Evolutionary conservation across 2,329 filamentous ascomycete genomes (phyloP).

Genomic region (Leptographium galeiforme): DNA sequence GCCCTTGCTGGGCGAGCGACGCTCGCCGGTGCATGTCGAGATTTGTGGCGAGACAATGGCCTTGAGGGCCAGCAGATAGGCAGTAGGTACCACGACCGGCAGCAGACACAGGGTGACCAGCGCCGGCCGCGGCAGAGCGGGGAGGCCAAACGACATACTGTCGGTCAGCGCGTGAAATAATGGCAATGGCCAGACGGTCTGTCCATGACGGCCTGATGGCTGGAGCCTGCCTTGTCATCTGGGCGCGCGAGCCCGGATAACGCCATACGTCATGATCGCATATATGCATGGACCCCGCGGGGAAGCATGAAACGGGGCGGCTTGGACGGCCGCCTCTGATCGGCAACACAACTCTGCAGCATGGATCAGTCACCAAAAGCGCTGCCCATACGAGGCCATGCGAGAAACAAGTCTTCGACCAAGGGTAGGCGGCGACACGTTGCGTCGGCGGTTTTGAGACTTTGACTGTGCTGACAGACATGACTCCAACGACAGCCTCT

Average conservation of each 20-base stretch:
- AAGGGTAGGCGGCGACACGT: conserved; percentile 17
- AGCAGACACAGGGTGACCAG: conserved; percentile 3
- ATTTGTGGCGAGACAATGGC: conserved; percentile 3
- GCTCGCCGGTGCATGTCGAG: not conserved
- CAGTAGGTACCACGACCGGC: conserved; percentile 3
- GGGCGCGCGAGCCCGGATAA: too few relatives aligned
- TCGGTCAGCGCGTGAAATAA: too few relatives aligned
- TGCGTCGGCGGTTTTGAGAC: not conserved
- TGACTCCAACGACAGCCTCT: conserved; percentile 25
- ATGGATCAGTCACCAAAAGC: conserved; percentile 2
- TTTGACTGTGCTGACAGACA: not conserved
- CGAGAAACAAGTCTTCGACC: conserved; percentile 23
- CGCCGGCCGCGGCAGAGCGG: not conserved
- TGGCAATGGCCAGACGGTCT: too few relatives aligned
- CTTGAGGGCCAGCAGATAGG: conserved; percentile 4
- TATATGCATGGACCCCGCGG: too few relatives aligned
- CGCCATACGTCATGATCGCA: too few relatives aligned
- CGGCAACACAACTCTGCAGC: not conserved
- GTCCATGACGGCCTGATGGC: too few relatives aligned
- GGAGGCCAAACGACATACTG: not conserved
- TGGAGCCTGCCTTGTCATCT: too few relatives aligned
- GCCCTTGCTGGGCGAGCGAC: not conserved
- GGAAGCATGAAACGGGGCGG: too few relatives aligned
- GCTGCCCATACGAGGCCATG: conserved; percentile 15
- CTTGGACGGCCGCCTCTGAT: too few relatives aligned